Evolutionary conservation across 768 basidiomycete species (phyloP).

Genomic region (Mycena filopes): DNA sequence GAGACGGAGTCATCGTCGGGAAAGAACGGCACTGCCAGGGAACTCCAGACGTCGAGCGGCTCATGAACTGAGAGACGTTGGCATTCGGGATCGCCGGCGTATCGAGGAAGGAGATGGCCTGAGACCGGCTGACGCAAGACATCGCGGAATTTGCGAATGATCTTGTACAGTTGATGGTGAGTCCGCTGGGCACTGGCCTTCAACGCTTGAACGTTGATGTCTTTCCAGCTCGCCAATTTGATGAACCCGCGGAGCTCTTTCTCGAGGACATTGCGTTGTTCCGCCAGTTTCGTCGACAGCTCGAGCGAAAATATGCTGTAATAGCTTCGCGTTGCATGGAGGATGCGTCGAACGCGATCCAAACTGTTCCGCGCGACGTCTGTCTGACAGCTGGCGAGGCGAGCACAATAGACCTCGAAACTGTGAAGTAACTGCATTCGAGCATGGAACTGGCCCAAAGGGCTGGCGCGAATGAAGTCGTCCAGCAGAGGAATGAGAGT

Average conservation of each 20-base stretch:
- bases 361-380: slow-evolving; percentile 47
- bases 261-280: slow-evolving; percentile 73
- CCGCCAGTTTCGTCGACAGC: slow-evolving; percentile 59
- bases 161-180: slow-evolving; percentile 91
- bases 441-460: slow-evolving; percentile 85
- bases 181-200: slow-evolving; percentile 91
- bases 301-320: slow-evolving; percentile 69
- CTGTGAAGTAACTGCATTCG: slow-evolving; percentile 75
- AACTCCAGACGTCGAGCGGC: slow-evolving; percentile 10
- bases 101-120: slow-evolving; percentile 49
- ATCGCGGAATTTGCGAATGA: slow-evolving; percentile 92
- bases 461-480: slow-evolving; percentile 76
- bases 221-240: slow-evolving; percentile 98
- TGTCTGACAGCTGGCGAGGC: slow-evolving; percentile 47
- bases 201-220: slow-evolving; percentile 93
- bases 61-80: slow-evolving; percentile 30
- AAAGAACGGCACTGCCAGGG: slow-evolving; percentile 19
- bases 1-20: slow-evolving; percentile 29
- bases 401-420: slow-evolving; percentile 65
- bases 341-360: slow-evolving; percentile 62
- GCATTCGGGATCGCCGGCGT: slow-evolving; percentile 50
- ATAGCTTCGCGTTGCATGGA: slow-evolving; percentile 69
- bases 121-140: slow-evolving; percentile 78
- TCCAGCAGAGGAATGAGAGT: slow-evolving; percentile 82
- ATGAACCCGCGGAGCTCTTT: slow-evolving; percentile 86